These are phyloP conservation scores for Globisporangium orthogonon DNA, from an alignment of 352 stramenopile genomes.

Conservation along the genomic window DNA sequence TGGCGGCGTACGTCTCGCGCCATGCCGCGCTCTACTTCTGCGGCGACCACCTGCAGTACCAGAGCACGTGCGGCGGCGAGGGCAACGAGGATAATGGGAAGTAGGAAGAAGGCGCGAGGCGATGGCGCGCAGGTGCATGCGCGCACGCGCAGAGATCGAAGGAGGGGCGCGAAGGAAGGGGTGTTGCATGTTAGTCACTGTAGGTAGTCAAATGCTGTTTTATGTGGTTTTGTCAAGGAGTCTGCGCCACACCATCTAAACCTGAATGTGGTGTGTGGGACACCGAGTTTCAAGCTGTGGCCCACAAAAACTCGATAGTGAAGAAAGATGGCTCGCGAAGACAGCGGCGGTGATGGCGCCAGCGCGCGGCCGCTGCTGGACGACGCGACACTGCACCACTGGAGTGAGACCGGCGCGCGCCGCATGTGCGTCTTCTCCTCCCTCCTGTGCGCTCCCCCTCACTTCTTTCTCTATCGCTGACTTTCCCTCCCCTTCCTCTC, in stretches of 20 bases:
- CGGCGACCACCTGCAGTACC: constrained; percentile 55
- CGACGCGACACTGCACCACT: constrained; percentile 55
- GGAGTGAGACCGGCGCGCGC: constrained; percentile 45
- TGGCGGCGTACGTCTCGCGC: constrained; percentile 48
- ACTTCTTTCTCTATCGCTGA: background rate
- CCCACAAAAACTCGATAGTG: constrained; percentile 2
- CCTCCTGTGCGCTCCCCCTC: background rate
- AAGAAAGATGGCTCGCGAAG: constrained; percentile 2
- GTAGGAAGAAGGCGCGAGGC: too few relatives aligned
- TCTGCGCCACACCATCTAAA: too few relatives aligned
- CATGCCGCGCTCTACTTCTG: constrained; percentile 72
- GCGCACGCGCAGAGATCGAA: too few relatives aligned
- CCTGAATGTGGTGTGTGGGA: too few relatives aligned
- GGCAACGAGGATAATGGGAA: too few relatives aligned
- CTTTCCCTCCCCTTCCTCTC: background rate
- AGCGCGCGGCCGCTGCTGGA: constrained; percentile 32
- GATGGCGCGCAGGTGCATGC: too few relatives aligned
- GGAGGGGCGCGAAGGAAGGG: too few relatives aligned
- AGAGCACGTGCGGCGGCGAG: too few relatives aligned
- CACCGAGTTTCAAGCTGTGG: background rate
- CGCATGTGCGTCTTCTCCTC: constrained; percentile 32
- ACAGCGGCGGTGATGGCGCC: constrained; percentile 7
- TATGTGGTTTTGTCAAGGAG: too few relatives aligned
- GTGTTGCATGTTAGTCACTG: too few relatives aligned
- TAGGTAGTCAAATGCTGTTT: too few relatives aligned